Evolutionary conservation across 164 flowering plant genomes (phyloP), one percentile per base, ranked within the genome.

Genomic region (Saururus chinensis): DNA sequence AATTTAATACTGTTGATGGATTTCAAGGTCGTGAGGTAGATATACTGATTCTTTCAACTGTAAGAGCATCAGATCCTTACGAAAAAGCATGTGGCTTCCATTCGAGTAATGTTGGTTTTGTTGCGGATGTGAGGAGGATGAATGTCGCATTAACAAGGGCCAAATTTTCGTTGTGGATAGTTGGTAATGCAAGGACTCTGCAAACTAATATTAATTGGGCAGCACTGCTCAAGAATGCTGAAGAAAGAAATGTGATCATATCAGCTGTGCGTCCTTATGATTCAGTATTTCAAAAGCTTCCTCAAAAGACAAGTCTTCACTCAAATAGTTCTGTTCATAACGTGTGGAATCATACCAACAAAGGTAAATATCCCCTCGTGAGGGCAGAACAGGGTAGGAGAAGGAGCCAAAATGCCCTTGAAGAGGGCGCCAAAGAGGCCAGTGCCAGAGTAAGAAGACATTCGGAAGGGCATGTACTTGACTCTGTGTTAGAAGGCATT

Each of bases 1-100:
- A 95, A 62, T 83, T 95, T 52, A 95, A 95, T 65, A 95, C 99
- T 22, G 93, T 95, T 37, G 99, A 95, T 76, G 99, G 97, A 58
- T 95, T 88, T 71, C 99, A 95, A 80, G 99, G 99, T 35, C 86
- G 97, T 37, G 99, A 95, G 69, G 93, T 91, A 60, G 99, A 95
- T 76, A 82, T 95, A 59, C 70, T 95, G 37, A 66, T 95, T 35
- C 86, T 95, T 65, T 95, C 99, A 35, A 91, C 96, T 26, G 99
- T 95, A 35, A 81, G 99, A 74, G 88, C 96, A 52, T 70, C 84
- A 9, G 77, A 68, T 57, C 45, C 73, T 56, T 57, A 64, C 66
- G 67, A 74, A 68, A 56, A 62, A 64, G 60, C 64, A 23, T 41
- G 74, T 48, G 77, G 71, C 49, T 37, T 64, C 51, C 75, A 67